A percentile compares a stretch with the other conserved stretches of the same genome.
These are phyloP conservation scores for Plectosphaerella plurivora DNA, from an alignment of 2,329 filamentous ascomycete species.

Conservation along the genomic window DNA sequence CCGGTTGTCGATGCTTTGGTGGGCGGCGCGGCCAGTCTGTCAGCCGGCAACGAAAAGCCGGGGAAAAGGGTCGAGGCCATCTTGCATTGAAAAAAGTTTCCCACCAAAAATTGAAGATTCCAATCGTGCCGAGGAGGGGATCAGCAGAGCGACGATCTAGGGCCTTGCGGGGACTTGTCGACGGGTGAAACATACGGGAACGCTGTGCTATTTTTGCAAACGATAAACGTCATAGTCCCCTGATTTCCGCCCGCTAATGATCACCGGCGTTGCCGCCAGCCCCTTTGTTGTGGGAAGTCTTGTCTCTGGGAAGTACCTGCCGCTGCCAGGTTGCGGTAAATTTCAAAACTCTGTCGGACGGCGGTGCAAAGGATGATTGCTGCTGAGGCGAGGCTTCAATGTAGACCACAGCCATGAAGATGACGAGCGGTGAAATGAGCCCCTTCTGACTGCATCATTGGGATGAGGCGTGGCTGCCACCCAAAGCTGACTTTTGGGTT, in stretches of 20 bases:
- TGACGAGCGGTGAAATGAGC: too few relatives aligned
- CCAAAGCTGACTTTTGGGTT: too few relatives aligned
- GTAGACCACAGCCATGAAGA: not conserved
- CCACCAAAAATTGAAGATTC: not conserved
- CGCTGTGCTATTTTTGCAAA: constrained; percentile 1
- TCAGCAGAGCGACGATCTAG: not conserved
- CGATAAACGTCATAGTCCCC: constrained; percentile 1
- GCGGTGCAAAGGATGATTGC: not conserved
- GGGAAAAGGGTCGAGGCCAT: not conserved
- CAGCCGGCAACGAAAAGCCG: not conserved
- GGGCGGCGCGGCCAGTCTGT: not conserved
- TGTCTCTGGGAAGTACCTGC: not conserved
- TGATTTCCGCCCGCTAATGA: not conserved
- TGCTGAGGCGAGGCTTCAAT: not conserved
- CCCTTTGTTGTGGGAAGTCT: not conserved
- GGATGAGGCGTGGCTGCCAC: too few relatives aligned
- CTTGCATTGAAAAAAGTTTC: not conserved
- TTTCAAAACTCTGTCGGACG: not conserved
- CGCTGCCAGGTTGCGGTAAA: not conserved
- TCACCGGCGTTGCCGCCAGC: too few relatives aligned
- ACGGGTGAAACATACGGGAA: not conserved
- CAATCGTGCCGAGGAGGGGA: not conserved
- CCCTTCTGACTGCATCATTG: too few relatives aligned
- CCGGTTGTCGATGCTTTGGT: not conserved
- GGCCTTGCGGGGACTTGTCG: not conserved